Base-by-base conservation (phyloP, 495 filamentous ascomycete species). In the Neohortaea acidophila region DNA sequence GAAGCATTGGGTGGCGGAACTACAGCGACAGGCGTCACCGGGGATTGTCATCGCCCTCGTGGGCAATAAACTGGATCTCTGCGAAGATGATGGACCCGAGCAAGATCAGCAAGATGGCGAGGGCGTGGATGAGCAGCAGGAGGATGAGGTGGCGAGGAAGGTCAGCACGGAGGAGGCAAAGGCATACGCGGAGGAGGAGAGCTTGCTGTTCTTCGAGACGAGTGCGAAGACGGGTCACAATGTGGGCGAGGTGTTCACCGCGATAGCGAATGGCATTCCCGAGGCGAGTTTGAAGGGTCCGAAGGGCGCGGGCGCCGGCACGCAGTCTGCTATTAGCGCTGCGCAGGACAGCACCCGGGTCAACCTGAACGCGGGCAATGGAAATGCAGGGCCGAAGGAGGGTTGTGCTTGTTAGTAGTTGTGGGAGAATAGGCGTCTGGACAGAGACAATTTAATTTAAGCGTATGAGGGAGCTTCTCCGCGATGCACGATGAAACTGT, bases 21-120 rank as follows among this genome's bases (percentile, higher is more conserved):
- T 97, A 21, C 89, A 97, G 59, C 76, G 91, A 52, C 89, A 97
- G 62, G 89, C 89, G n/a, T 84, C 76, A 23, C 89, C 89, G 11
- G 91, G 91, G 23, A 97, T 97, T 49, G 91, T 96, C 33, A 96
- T 97, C 52, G 85, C 89, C 22, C 70, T 97, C 8, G 89, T 97
- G 28, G 89, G 89, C 50, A 97, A 97, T 70, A 97, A 97, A 65
- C 67, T 89, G 43, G 89, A 97, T 65, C 73, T 97, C 54, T 32
- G 43, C 30, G 36, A 47, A 47, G 68, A 68, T 33, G 68, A 75
- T 42, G 61, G 57, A 28, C 63, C 62, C 14, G 53, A 51, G 43
- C 36, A 34, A 13, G 44, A 46, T 12, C 46, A 46, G 13, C 59
- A 60, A 6, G 61, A 50, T 27, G 68, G 62, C 3, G 59, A 19